Conservation (phyloP, 208 protist genomes). For the Leishmania lainsoni region DNA sequence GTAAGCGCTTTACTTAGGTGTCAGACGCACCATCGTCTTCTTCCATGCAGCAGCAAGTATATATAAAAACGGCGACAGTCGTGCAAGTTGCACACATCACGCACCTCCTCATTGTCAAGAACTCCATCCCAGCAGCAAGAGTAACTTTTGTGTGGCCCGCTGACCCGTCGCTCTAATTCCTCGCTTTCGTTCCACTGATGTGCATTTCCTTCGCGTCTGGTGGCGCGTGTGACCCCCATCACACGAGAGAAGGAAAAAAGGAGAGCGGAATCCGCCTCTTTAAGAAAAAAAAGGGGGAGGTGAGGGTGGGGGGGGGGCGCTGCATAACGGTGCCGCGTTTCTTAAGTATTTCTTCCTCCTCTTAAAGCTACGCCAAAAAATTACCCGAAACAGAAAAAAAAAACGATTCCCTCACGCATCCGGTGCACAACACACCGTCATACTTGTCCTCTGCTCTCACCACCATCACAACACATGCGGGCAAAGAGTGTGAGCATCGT, state of each 20-base stretch:
- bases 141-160: neutral
- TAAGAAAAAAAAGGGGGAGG: too few relatives aligned
- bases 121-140: neutral
- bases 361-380: neutral
- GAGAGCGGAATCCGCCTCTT: too few relatives aligned
- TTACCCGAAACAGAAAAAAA: neutral
- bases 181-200: neutral
- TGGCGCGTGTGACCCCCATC: too few relatives aligned
- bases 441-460: neutral
- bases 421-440: neutral
- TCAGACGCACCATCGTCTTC: too few relatives aligned
- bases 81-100: neutral
- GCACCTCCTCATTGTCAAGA: too few relatives aligned
- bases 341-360: neutral
- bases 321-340: neutral
- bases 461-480: neutral
- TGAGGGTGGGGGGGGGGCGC: too few relatives aligned
- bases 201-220: neutral
- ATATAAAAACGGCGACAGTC: neutral
- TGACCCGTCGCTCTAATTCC: too few relatives aligned
- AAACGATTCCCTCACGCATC: neutral
- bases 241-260: too few relatives aligned
- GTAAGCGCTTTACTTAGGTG: too few relatives aligned
- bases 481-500: neutral
- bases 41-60: too few relatives aligned